Evolutionary conservation across 768 basidiomycete genomes (phyloP).

Genomic region (Lactarius indigo): DNA sequence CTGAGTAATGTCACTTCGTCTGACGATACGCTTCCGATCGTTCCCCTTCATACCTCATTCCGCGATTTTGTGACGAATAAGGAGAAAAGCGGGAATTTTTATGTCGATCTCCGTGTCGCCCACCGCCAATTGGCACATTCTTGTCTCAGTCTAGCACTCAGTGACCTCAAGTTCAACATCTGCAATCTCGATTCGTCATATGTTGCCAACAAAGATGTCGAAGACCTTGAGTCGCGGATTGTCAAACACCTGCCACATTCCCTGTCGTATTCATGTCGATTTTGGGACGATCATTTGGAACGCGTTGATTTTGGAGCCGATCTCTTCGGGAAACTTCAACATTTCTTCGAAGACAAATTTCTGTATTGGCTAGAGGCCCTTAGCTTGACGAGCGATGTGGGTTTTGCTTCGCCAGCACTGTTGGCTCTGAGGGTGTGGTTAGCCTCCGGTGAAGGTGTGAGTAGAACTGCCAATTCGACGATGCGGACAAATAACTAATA

Average conservation of each 20-base stretch:
- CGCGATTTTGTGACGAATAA: neutral
- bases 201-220: neutral
- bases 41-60: neutral
- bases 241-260: neutral
- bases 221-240: neutral
- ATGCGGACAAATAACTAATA: neutral
- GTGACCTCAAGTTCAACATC: neutral
- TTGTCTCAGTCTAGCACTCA: neutral
- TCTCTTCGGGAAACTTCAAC: neutral
- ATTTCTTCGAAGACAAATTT: neutral
- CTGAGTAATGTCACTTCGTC: conserved; percentile 5
- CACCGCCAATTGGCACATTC: neutral
- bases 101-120: neutral
- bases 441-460: neutral
- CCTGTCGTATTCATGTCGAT: neutral
- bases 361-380: neutral
- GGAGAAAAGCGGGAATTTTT: neutral
- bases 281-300: neutral
- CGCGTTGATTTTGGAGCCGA: neutral
- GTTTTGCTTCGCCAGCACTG: neutral
- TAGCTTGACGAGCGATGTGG: neutral
- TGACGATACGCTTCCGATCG: neutral
- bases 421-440: neutral
- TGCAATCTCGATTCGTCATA: conserved; percentile 1
- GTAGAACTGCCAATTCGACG: neutral